A percentile compares a stretch with the other conserved stretches of the same genome.
Conservation (phyloP, 2,329 filamentous ascomycete genomes). For the Colletotrichum musicola region DNA sequence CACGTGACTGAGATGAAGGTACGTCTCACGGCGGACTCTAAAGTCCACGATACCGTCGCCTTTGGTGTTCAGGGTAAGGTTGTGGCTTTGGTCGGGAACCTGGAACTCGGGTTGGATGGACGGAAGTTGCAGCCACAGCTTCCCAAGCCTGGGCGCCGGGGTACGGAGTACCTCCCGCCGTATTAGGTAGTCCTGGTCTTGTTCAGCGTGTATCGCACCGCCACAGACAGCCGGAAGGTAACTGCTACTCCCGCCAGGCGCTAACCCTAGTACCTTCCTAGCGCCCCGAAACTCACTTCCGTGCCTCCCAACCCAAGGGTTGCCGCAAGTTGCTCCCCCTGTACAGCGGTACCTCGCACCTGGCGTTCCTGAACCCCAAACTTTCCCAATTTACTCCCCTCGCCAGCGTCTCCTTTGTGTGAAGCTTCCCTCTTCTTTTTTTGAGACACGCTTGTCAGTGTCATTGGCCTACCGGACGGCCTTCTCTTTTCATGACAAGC, state of each 20-base stretch:
- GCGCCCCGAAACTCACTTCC: conserved; percentile 32
- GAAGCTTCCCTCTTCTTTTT: conserved; percentile 36
- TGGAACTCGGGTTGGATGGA: too few relatives aligned
- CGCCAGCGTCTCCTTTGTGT: conserved; percentile 30
- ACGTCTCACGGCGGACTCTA: too few relatives aligned
- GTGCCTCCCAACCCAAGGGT: conserved; percentile 25
- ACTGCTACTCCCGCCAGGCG: conserved; percentile 20
- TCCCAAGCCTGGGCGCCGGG: too few relatives aligned
- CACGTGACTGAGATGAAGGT: too few relatives aligned
- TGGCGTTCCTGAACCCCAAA: conserved; percentile 39
- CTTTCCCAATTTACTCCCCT: conserved; percentile 39
- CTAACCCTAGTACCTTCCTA: conserved; percentile 38
- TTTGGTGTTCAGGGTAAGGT: too few relatives aligned
- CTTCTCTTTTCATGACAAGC: conserved; percentile 40
- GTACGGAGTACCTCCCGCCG: too few relatives aligned
- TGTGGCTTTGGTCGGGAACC: too few relatives aligned
- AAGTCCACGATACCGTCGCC: too few relatives aligned
- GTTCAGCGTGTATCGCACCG: conserved; percentile 20
- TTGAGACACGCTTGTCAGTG: conserved; percentile 38
- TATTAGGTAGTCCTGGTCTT: too few relatives aligned
- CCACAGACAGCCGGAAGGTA: conserved; percentile 24
- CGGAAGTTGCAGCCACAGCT: too few relatives aligned
- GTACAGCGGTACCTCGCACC: conserved; percentile 39
- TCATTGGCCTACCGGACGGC: conserved; percentile 39
- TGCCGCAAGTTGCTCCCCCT: conserved; percentile 36